Conservation (phyloP, 2,329 filamentous ascomycete genomes). For the Albophoma yamanashiensis region DNA sequence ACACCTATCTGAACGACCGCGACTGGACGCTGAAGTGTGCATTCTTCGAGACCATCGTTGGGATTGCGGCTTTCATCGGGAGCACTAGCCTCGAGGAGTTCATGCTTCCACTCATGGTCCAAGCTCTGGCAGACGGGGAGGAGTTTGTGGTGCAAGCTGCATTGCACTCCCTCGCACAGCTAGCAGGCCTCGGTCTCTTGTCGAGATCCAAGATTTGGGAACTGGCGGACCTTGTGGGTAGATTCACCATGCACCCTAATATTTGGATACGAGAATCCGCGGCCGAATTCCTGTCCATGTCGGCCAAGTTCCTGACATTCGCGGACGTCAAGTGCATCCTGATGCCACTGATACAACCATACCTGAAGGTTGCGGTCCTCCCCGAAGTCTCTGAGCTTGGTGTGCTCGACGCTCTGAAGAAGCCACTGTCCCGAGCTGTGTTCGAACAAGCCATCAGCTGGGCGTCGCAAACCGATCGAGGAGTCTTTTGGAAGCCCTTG, state of each 20-base stretch:
- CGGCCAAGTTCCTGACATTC: constrained; percentile 59
- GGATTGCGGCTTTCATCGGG: constrained; percentile 83
- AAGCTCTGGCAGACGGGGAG: constrained; percentile 84
- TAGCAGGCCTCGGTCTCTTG: constrained; percentile 80
- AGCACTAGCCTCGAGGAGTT: constrained; percentile 88
- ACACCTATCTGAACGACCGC: constrained; percentile 91
- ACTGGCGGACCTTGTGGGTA: constrained; percentile 68
- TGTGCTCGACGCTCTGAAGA: constrained; percentile 73
- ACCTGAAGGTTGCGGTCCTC: constrained; percentile 63
- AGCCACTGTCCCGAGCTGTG: constrained; percentile 65
- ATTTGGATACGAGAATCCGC: constrained; percentile 90
- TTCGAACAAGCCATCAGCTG: constrained; percentile 81
- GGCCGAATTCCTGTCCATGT: constrained; percentile 69
- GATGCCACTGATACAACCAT: constrained; percentile 68
- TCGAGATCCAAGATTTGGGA: constrained; percentile 81
- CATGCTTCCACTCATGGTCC: constrained; percentile 89
- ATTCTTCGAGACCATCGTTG: constrained; percentile 92
- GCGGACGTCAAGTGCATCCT: constrained; percentile 76
- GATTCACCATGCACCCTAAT: constrained; percentile 90
- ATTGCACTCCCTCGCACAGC: constrained; percentile 74
- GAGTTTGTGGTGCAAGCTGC: constrained; percentile 91
- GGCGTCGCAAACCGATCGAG: constrained; percentile 71
- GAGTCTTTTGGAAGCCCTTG: constrained; percentile 77
- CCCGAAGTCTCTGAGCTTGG: constrained; percentile 58
- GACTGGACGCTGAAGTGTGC: constrained; percentile 96